These are phyloP conservation scores for Mortierella hygrophila DNA, from an alignment of 192 early-diverging fungal genomes.

Conservation along the genomic window DNA sequence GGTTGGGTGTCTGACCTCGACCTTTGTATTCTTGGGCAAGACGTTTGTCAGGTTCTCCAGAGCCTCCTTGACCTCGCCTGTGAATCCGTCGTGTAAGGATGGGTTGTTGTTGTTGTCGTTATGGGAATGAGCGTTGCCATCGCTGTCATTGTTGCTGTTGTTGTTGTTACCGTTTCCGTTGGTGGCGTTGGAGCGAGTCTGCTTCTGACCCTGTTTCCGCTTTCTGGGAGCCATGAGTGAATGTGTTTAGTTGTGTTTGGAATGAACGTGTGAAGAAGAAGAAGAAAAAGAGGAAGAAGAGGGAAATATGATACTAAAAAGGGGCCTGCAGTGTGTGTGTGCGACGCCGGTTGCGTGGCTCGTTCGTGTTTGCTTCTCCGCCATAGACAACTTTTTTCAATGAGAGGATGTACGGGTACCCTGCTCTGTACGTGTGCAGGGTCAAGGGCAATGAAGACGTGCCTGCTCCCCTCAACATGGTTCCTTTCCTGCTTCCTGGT, in stretches of 20 bases:
- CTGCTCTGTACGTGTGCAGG: no score
- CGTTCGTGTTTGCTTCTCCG: neutral
- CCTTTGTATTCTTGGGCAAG: slow-evolving; percentile 17
- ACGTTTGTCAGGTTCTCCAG: slow-evolving; percentile 27
- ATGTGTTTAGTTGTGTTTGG: neutral
- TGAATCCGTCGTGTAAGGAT: neutral
- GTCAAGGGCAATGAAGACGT: no score
- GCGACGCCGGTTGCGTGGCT: neutral
- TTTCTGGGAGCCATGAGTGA: slow-evolving; percentile 9
- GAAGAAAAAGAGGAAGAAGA: neutral
- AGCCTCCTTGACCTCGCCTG: slow-evolving; percentile 22
- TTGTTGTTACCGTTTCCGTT: neutral
- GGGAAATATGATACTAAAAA: neutral
- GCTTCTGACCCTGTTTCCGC: slow-evolving; percentile 18
- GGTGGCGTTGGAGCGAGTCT: neutral
- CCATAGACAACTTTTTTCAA: no score
- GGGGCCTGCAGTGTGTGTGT: neutral
- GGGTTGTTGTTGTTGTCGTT: neutral
- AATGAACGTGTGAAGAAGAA: neutral
- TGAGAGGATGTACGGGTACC: no score
- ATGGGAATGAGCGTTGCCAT: neutral
- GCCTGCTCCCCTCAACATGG: no score
- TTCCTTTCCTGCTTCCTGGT: no score
- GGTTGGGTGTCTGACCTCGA: slow-evolving; percentile 35
- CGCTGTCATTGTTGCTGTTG: neutral